Evolutionary conservation across 805 yeast species (phyloP).

Genomic region (Cyberlindnera misumaiensis): DNA sequence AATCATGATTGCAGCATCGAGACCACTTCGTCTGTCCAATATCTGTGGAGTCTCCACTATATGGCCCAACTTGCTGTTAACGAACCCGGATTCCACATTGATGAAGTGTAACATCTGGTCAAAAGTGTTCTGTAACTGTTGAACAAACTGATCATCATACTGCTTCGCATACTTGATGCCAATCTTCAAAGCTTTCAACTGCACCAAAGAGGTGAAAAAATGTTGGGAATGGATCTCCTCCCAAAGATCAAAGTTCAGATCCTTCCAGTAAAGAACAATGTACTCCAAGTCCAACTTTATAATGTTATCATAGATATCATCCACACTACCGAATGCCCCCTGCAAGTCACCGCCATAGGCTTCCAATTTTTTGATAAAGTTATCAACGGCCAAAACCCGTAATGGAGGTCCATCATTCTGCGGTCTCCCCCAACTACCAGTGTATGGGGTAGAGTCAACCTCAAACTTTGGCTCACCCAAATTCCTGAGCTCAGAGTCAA

Average conservation of each 20-base stretch:
- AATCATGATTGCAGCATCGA: slow-evolving; percentile 68
- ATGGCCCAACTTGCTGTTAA: slow-evolving; percentile 38
- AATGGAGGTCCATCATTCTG: slow-evolving; percentile 94
- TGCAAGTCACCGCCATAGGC: slow-evolving; percentile 27
- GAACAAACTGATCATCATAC: slow-evolving; percentile 24
- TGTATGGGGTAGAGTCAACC: slow-evolving; percentile 58
- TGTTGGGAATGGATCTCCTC: slow-evolving; percentile 77
- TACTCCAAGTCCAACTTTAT: slow-evolving; percentile 68
- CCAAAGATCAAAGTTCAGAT: slow-evolving; percentile 82
- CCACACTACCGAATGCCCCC: slow-evolving; percentile 22
- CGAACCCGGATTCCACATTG: slow-evolving; percentile 28
- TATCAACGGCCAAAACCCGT: slow-evolving; percentile 57
- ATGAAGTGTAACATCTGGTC: slow-evolving; percentile 23
- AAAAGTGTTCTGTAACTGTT: slow-evolving; percentile 16
- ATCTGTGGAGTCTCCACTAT: slow-evolving; percentile 63
- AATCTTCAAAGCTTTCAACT: slow-evolving; percentile 57
- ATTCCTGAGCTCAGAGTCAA: slow-evolving; percentile 39
- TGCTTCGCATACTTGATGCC: slow-evolving; percentile 40
- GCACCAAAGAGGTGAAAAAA: slow-evolving; percentile 73
- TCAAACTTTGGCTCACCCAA: slow-evolving; percentile 89
- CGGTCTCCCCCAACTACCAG: slow-evolving; percentile 84
- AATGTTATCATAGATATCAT: slow-evolving; percentile 39
- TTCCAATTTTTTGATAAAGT: slow-evolving; percentile 42
- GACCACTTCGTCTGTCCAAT: slow-evolving; percentile 50
- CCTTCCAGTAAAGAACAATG: slow-evolving; percentile 53